phyloP scores from a whole-genome alignment of 108 stramenopile genomes.

The Fragilaria radians region DNA sequence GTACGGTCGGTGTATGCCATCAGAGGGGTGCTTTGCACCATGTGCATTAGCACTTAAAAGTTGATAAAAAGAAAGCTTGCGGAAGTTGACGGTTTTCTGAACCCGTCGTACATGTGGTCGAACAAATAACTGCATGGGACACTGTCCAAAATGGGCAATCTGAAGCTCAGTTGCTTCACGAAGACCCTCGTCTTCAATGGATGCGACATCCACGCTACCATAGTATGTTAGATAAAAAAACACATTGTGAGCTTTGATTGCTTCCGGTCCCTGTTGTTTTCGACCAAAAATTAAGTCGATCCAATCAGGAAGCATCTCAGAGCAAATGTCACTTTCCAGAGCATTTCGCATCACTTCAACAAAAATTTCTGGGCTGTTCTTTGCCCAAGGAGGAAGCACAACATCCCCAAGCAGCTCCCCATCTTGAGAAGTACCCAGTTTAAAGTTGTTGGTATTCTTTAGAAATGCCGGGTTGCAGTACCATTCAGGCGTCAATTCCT shows the following conservation, averaged over 20 bases:
- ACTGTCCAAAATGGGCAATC: conserved; percentile 97
- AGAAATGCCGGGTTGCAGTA: conserved; percentile 90
- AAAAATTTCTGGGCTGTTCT: conserved; percentile 85
- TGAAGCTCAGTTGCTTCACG: conserved; percentile 90
- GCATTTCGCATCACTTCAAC: conserved; percentile 83
- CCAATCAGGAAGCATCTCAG: conserved; percentile 92
- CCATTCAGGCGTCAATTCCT: conserved; percentile 96
- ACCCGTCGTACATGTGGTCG: conserved; percentile 37
- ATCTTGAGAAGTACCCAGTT: conserved; percentile 93
- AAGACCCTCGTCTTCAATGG: conserved; percentile 87
- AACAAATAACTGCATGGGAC: conserved; percentile 87
- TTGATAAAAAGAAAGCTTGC: conserved; percentile 38
- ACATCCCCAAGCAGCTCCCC: conserved; percentile 93
- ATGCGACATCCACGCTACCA: conserved; percentile 92
- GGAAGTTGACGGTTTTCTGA: conserved; percentile 11
- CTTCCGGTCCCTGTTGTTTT: conserved; percentile 92
- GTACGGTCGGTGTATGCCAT: background rate
- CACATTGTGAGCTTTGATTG: conserved; percentile 93
- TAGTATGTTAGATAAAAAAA: conserved; percentile 99
- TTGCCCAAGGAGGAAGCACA: conserved; percentile 96
- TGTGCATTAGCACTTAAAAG: conserved; percentile 39
- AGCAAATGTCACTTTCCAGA: conserved; percentile 84
- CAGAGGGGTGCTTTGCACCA: conserved; percentile 8
- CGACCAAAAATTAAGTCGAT: conserved; percentile 97
- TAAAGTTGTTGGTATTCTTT: conserved; percentile 82